These are phyloP conservation scores for Quercus tomentella DNA, from an alignment of 331 rosid genomes.

Conservation along the genomic window DNA sequence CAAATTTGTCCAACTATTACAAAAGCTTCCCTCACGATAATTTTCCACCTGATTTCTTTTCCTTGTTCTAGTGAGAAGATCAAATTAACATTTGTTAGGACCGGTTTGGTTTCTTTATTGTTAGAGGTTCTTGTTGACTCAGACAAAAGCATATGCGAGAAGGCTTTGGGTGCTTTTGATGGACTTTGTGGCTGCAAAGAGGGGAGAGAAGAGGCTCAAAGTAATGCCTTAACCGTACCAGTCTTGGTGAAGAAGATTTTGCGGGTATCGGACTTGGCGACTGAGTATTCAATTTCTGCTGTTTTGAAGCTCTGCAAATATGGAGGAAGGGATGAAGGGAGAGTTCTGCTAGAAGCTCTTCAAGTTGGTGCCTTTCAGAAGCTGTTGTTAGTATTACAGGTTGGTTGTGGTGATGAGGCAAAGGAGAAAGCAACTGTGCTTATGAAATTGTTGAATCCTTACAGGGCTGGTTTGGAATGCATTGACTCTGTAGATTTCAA, in stretches of 20 bases:
- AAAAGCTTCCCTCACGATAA: slow-evolving; percentile 42
- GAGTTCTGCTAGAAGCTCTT: slow-evolving; percentile 49
- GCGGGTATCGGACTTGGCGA: slow-evolving; percentile 52
- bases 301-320: slow-evolving; percentile 54
- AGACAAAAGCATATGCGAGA: slow-evolving; percentile 45
- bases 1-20: slow-evolving; percentile 40
- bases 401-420: slow-evolving; percentile 49
- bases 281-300: slow-evolving; percentile 49
- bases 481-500: slow-evolving; percentile 64
- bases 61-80: slow-evolving; percentile 21
- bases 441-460: slow-evolving; percentile 70
- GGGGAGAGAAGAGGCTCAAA: slow-evolving; percentile 46
- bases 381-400: slow-evolving; percentile 55
- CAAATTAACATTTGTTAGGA: slow-evolving; percentile 32
- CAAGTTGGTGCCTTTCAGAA: slow-evolving; percentile 81
- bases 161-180: slow-evolving; percentile 49
- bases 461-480: slow-evolving; percentile 61
- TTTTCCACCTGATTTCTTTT: slow-evolving; percentile 42
- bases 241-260: slow-evolving; percentile 66
- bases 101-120: slow-evolving; percentile 44
- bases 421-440: slow-evolving; percentile 61
- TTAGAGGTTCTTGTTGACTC: slow-evolving; percentile 51
- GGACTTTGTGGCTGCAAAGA: slow-evolving; percentile 28
- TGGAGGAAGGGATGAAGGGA: slow-evolving; percentile 29
- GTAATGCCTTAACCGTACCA: slow-evolving; percentile 54